Base-by-base conservation (phyloP, 2,329 filamentous ascomycete species). In the Alternaria dauci region DNA sequence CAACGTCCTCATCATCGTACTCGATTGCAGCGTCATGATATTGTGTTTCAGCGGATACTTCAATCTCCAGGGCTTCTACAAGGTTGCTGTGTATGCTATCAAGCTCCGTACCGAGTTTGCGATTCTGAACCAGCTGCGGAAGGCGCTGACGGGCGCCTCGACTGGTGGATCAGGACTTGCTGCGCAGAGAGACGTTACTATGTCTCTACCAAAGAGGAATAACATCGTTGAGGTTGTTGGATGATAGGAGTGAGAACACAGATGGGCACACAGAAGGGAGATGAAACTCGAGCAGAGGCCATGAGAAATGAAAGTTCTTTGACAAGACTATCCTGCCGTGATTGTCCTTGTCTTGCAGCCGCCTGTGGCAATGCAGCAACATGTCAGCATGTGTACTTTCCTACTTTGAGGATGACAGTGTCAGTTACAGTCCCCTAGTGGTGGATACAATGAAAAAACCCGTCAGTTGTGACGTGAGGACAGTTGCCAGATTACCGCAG, bases 31-130 rank as follows among this genome's bases (percentile, higher is more conserved):
- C 20, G 68, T 81, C 0, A 72, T 82, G 0, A 78, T 70, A 6
- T 65, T 81, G 12, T 76, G 79, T 59, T 81, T 77, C 61, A 70
- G 76, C 4, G 72, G 73, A 11, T 65, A 76, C 41, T 80, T 79
- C 64, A 76, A 76, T 47, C 59, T 81, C 2, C 77, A 81, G 50
- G 75, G 74, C 5, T 72, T 76, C n/a, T 73, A 77, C 56, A 80
- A 80, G 57, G 72, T 58, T 11, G 76, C 79, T 8, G 73, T 81
- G 2, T 82, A 82, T 61, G 79, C 77, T 46, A 67, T 82, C 56
- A 82, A 82, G 66, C 74, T 85, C 28, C 82, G 85, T 61, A 78
- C 85, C 4, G 86, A 87, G 67, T 82, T 83, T 59, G 80, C 82
- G 6, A 82, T 88, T 46, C 71, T 88, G 18, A 80, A 85, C 39